Percentiles rank a stretch among this genome's conserved stretches.
Conservation (phyloP, 169 alveolate species). For the Plasmodium vivax region DNA sequence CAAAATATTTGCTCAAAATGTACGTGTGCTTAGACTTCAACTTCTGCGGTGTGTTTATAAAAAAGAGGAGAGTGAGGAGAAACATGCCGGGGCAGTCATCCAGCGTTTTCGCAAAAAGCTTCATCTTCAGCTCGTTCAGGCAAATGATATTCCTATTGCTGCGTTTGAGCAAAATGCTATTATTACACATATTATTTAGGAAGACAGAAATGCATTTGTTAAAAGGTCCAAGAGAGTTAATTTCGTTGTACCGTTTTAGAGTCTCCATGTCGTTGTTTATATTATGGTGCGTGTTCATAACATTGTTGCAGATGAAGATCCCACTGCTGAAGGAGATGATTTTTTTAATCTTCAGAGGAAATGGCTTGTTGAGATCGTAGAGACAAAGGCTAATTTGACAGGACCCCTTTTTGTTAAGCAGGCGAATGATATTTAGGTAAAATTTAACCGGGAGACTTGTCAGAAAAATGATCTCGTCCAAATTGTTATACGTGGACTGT, state of each 20-base stretch:
- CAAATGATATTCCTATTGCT: conserved; percentile 29
- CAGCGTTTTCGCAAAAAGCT: conserved; percentile 67
- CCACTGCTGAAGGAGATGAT: conserved; percentile 63
- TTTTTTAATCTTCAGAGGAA: conserved; percentile 50
- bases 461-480: conserved; percentile 64
- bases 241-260: conserved; percentile 66
- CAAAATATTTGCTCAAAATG: conserved; percentile 30
- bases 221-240: conserved; percentile 38
- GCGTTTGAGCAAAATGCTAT: conserved; percentile 30
- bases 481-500: conserved; percentile 25
- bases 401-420: conserved; percentile 28
- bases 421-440: conserved; percentile 48
- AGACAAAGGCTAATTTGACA: conserved; percentile 43
- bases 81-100: conserved; percentile 73
- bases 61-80: conserved; percentile 30
- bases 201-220: conserved; percentile 38
- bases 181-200: conserved; percentile 56
- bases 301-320: conserved; percentile 65
- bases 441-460: conserved; percentile 67
- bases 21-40: conserved; percentile 9
- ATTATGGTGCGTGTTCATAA: conserved; percentile 64
- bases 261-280: conserved; percentile 73
- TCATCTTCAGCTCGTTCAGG: conserved; percentile 65
- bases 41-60: conserved; percentile 51
- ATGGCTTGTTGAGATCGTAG: conserved; percentile 70